Evolutionary conservation across 305 asterid genomes (phyloP).

Genomic region (Fraxinus sp.): DNA sequence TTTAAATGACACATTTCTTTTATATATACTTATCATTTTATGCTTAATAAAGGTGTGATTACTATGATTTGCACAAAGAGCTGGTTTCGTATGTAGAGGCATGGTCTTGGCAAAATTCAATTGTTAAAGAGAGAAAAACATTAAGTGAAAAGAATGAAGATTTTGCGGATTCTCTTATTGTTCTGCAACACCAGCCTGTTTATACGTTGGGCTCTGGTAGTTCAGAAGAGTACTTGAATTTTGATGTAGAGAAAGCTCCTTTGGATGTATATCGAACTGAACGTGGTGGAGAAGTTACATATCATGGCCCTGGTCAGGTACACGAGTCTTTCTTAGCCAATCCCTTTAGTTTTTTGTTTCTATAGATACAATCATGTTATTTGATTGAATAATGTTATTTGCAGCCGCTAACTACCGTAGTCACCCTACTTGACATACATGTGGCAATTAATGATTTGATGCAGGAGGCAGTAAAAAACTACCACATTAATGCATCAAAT

Average conservation of each 20-base stretch:
- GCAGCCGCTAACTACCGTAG: too few species aligned
- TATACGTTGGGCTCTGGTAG: slow-evolving; percentile 82
- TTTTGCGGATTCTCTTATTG: slow-evolving; percentile 53
- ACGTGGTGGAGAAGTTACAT: background rate
- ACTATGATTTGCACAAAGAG: slow-evolving; percentile 68
- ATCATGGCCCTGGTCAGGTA: background rate
- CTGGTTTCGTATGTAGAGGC: slow-evolving; percentile 70
- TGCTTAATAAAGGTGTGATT: slow-evolving; percentile 53
- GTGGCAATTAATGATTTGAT: too few species aligned
- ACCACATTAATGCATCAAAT: too few species aligned
- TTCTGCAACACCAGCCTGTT: slow-evolving; percentile 79
- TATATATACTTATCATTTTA: background rate
- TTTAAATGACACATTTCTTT: background rate
- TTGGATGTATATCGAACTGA: background rate
- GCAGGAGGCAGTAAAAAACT: too few species aligned
- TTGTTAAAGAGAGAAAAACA: slow-evolving; percentile 52
- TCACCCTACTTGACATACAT: too few species aligned
- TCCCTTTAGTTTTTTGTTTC: background rate
- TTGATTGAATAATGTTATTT: background rate
- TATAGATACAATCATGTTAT: background rate
- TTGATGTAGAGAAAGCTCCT: background rate
- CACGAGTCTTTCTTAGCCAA: background rate
- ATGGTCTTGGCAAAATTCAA: slow-evolving; percentile 80
- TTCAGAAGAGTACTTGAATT: background rate
- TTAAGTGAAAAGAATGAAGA: slow-evolving; percentile 44